These are phyloP conservation scores for Elaeis oleifera DNA, from an alignment of 202 grass and related monocot species.

Conservation along the genomic window DNA sequence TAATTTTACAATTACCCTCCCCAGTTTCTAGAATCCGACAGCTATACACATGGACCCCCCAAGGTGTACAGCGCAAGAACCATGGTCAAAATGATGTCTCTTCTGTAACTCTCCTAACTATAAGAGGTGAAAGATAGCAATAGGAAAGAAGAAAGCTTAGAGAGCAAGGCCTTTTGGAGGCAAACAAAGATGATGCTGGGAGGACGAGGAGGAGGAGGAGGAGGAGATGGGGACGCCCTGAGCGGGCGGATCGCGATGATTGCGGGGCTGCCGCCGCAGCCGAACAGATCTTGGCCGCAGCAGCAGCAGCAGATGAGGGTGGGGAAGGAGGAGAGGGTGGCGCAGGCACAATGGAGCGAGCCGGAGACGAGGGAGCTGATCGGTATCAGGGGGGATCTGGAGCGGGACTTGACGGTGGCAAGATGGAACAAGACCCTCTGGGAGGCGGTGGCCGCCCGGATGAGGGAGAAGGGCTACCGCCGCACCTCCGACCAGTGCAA, in stretches of 20 bases:
- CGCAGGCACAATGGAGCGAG: constrained; percentile 13
- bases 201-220: background rate
- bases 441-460: constrained; percentile 23
- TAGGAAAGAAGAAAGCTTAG: too few species aligned
- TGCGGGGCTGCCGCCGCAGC: constrained; percentile 1
- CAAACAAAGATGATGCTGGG: constrained; percentile 1
- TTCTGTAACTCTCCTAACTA: too few species aligned
- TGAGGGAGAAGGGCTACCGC: constrained; percentile 18
- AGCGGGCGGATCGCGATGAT: constrained; percentile 1
- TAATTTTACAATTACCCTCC: too few species aligned
- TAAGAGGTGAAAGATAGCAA: too few species aligned
- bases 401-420: constrained; percentile 5
- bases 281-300: background rate
- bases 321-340: constrained; percentile 14
- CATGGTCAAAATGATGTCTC: too few species aligned
- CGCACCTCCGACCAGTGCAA: constrained; percentile 26
- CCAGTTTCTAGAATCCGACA: too few species aligned
- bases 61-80: too few species aligned
- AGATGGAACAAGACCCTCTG: constrained; percentile 12
- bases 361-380: constrained; percentile 22
- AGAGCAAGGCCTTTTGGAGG: background rate
- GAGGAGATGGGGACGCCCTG: background rate
- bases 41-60: too few species aligned
- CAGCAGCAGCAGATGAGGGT: background rate
- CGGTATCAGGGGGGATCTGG: constrained; percentile 17